Conservation (phyloP, 306 rosid species). For the Albizia julibrissin region DNA sequence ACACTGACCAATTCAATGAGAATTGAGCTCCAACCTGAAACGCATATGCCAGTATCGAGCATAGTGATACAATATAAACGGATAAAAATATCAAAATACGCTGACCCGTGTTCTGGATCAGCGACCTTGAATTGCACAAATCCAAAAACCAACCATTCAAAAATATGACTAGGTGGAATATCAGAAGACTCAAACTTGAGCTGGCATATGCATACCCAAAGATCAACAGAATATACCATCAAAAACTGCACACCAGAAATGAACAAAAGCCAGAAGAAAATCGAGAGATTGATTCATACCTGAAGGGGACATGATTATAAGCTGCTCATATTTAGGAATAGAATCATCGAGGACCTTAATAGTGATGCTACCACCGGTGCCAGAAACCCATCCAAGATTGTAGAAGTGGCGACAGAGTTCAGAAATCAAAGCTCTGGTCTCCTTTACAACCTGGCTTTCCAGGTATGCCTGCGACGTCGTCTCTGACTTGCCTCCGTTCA, state of each 20-base stretch:
- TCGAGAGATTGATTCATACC: constrained; percentile 43
- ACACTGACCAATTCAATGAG: neutral
- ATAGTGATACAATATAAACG: neutral
- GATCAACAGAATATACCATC: neutral
- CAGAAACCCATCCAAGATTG: constrained; percentile 89
- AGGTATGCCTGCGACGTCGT: constrained; percentile 67
- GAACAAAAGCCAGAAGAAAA: neutral
- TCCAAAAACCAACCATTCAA: constrained; percentile 30
- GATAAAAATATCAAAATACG: neutral
- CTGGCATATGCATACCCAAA: neutral
- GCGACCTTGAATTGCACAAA: constrained; percentile 5
- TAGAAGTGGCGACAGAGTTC: constrained; percentile 96
- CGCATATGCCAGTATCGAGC: constrained; percentile 12
- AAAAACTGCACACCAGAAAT: constrained; percentile 6
- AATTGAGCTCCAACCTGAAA: neutral
- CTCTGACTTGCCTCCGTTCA: constrained; percentile 53
- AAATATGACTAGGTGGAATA: neutral
- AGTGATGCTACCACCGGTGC: constrained; percentile 95
- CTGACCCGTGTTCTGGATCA: constrained; percentile 1
- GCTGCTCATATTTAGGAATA: constrained; percentile 73
- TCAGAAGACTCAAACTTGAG: neutral
- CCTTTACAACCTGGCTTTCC: constrained; percentile 65
- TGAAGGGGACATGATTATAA: constrained; percentile 81
- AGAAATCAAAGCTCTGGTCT: constrained; percentile 68
- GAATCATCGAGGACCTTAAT: constrained; percentile 82